Percentiles rank a stretch among this genome's conserved stretches.
phyloP scores from a whole-genome alignment of 495 filamentous ascomycete genomes.

The Trichoderma gamsii region DNA sequence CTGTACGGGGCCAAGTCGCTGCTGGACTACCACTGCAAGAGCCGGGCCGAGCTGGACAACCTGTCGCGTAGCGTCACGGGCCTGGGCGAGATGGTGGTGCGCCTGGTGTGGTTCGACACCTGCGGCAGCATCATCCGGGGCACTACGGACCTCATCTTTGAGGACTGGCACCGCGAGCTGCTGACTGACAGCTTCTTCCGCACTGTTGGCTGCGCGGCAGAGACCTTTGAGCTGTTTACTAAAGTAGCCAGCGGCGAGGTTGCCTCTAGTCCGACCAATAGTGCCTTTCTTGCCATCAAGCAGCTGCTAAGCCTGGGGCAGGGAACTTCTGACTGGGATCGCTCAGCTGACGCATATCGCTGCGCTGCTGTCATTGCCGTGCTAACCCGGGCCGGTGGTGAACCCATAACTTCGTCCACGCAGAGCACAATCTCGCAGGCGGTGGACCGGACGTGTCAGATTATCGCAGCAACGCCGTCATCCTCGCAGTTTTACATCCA shows the following conservation, averaged over 20 bases:
- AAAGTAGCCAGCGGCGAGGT: constrained; percentile 22
- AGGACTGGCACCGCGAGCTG: constrained; percentile 32
- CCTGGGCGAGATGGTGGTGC: constrained; percentile 27
- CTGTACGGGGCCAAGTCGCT: constrained; percentile 32
- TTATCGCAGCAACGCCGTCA: not conserved
- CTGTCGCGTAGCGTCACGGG: constrained; percentile 25
- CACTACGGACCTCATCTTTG: constrained; percentile 26
- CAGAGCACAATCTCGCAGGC: not conserved
- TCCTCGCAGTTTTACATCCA: constrained; percentile 15
- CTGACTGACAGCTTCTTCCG: constrained; percentile 25
- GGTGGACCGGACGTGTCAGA: constrained; percentile 4
- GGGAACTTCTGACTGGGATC: constrained; percentile 20
- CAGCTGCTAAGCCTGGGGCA: constrained; percentile 22
- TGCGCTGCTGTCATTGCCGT: constrained; percentile 28
- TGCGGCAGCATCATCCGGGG: constrained; percentile 27
- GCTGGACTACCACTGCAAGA: constrained; percentile 30
- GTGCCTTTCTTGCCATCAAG: not conserved
- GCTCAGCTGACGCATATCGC: constrained; percentile 26
- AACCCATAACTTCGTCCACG: not conserved
- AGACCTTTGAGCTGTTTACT: constrained; percentile 30
- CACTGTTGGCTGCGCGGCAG: constrained; percentile 30
- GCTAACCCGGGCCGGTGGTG: constrained; percentile 17
- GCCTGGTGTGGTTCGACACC: constrained; percentile 33
- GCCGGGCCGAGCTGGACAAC: constrained; percentile 24
- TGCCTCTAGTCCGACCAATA: not conserved